phyloP scores from a whole-genome alignment of 257 asterid genomes.

The Fraxinus quadrangulata region DNA sequence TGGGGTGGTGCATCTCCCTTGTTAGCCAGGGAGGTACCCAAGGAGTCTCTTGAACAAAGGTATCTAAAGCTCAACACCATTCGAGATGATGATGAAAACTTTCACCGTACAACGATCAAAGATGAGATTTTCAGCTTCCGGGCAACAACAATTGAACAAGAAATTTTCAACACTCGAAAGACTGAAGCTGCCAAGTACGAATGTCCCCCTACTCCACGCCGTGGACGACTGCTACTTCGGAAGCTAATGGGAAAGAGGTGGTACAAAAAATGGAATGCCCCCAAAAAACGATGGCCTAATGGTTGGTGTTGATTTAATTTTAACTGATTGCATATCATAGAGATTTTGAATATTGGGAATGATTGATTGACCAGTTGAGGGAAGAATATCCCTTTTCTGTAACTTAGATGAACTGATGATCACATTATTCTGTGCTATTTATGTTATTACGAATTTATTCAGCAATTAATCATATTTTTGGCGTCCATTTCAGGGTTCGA shows the following conservation, averaged over 20 bases:
- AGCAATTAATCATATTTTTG: background rate
- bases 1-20: constrained; percentile 90
- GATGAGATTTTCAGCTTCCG: constrained; percentile 29
- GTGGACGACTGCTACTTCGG: constrained; percentile 34
- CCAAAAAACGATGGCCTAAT: constrained; percentile 72
- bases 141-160: constrained; percentile 34
- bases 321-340: background rate
- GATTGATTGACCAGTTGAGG: background rate
- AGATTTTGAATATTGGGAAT: background rate
- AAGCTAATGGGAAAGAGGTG: constrained; percentile 43
- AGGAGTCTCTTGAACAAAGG: constrained; percentile 61
- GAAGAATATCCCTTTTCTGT: too few species aligned
- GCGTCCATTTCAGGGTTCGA: background rate
- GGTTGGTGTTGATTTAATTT: constrained; percentile 59
- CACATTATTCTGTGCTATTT: background rate
- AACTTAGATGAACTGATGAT: background rate
- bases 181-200: constrained; percentile 26
- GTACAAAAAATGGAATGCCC: constrained; percentile 42
- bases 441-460: background rate
- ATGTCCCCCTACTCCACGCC: constrained; percentile 21
- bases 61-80: constrained; percentile 44
- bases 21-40: constrained; percentile 63
- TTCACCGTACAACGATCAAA: constrained; percentile 32
- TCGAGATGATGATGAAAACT: constrained; percentile 45
- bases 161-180: constrained; percentile 32